Base-by-base conservation (phyloP, 257 asterid genomes). In the Lycium barbarum region DNA sequence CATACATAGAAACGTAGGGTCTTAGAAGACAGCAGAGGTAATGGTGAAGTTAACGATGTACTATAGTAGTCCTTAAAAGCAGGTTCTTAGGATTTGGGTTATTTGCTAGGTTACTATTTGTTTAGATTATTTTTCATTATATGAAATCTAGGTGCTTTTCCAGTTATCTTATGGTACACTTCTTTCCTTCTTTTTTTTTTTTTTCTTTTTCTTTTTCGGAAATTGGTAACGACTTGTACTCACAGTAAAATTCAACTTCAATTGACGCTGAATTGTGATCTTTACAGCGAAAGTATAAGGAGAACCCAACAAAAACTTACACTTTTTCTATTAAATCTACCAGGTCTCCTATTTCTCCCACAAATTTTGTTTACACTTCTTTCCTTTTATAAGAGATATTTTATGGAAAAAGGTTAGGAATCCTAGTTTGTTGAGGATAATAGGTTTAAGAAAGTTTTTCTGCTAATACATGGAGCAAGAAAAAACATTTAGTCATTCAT, bases 1-100 rank as follows among this genome's bases (percentile, higher is more conserved):
- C n/a, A 65, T 26, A 12, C 26, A 65, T 65, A 36, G 49, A 67
- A 67, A 36, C 7, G 12, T 20, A 36, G 3, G 7, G 36, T 72
- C 43, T 5, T 45, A 72, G 38, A 45, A 72, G 5, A 72, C 6
- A 72, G 38, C n/a, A 72, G 38, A 45, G 43, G 38, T 72, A 47
- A 45, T 72, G 58, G 38, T 43, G 26, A 43, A 40, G 80, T 45
- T 72, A 35, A 45, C n/a, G 38, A 72, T 72, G 80, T 45, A 45
- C 80, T 72, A n/a, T 72, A 72, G 57, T 71, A 71, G 57, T n/a
- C 58, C 80, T 72, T 10, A 10, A 72, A 72, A 5, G 38, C 11
- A 20, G 58, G 18, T 45, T 72, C 9, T 72, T 72, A 72, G 58
- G 80, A 72, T 72, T 72, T 72, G 80, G 38, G 80, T 49, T 45